Evolutionary conservation across 2,329 filamentous ascomycete species (phyloP), one percentile per base, ranked within the genome.

Genomic region (Bipolaris gigantea): DNA sequence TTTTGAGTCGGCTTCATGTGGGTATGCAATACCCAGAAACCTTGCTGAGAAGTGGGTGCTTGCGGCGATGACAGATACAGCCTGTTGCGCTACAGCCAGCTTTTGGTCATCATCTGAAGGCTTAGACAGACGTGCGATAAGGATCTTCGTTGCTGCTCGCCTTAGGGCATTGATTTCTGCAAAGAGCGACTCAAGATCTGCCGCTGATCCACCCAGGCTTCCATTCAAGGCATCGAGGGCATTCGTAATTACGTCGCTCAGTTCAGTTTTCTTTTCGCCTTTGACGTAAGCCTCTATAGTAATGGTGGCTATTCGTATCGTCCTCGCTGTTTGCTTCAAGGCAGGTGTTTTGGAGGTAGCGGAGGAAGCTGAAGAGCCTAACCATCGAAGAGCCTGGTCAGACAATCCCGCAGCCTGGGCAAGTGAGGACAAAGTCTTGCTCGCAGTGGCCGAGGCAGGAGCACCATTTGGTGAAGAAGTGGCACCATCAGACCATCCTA

Each of bases 141-240:
- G 57, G 5, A 64, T 48, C 54, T 63, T 63, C 6, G 64, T 67
- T 18, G 70, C 72, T 33, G 63, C 58, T 44, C 70, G 69, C 49
- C 74, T 63, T 25, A 75, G 51, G 5, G 65, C 57, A 48, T 71
- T 70, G 3, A 68, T 65, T 52, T 77, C 73, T 33, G 68, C 56
- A 42, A 76, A 70, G 6, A 77, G 59, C 5, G 59, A 53, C 49
- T 76, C 73, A 10, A 75, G 60, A 18, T 75, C 73, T 16, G 62
- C 45, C 2, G 62, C 50, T 25, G 72, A 67, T 16, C 73, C 74
- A 27, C 61, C 64, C 19, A 75, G 50, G 34, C 62, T 69, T 16
- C 68, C 69, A 10, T 55, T 55, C 18, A 76, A 53, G 3, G 61
- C 58, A 2, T 66, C 63, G 16, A 72, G 53, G 19, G 72, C 68